Percentiles rank a stretch among this genome's conserved stretches.
Evolutionary conservation across 805 yeast species (phyloP).

Genomic region (Isabelozyma heimii): DNA sequence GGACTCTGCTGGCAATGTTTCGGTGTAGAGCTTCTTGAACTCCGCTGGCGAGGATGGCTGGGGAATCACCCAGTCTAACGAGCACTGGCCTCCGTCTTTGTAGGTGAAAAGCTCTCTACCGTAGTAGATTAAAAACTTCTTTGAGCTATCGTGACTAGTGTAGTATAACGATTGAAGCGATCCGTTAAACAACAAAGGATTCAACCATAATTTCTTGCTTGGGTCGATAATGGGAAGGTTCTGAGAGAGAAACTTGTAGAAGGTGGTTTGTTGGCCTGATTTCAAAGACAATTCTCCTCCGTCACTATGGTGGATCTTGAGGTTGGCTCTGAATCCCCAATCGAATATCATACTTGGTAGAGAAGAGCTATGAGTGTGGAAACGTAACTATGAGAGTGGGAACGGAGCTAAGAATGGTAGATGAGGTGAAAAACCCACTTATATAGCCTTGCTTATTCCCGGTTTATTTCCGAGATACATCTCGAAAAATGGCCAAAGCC

Average conservation of each 20-base stretch:
- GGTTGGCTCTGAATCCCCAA: slow-evolving; percentile 40
- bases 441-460: too few species aligned
- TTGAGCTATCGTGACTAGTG: slow-evolving; percentile 50
- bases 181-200: slow-evolving; percentile 69
- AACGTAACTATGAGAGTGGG: too few species aligned
- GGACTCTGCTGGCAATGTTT: slow-evolving; percentile 33
- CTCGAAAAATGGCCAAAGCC: too few species aligned
- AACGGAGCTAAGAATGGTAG: too few species aligned
- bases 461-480: too few species aligned
- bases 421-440: too few species aligned
- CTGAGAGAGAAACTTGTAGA: slow-evolving; percentile 12
- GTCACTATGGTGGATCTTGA: slow-evolving; percentile 21
- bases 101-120: slow-evolving; percentile 65
- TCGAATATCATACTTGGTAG: slow-evolving; percentile 9
- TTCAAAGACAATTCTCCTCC: slow-evolving; percentile 12
- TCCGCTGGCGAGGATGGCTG: slow-evolving; percentile 21
- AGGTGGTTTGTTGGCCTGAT: slow-evolving; percentile 3
- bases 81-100: slow-evolving; percentile 67
- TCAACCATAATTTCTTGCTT: slow-evolving; percentile 45
- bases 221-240: slow-evolving; percentile 20
- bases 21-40: slow-evolving; percentile 20
- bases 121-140: slow-evolving; percentile 57
- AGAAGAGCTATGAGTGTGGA: too few species aligned
- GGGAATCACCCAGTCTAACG: slow-evolving; percentile 70
- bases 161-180: slow-evolving; percentile 75